Evolutionary conservation across 352 stramenopile genomes (phyloP), one percentile per base, ranked within the genome.

Genomic region (Pythium dissotocum): DNA sequence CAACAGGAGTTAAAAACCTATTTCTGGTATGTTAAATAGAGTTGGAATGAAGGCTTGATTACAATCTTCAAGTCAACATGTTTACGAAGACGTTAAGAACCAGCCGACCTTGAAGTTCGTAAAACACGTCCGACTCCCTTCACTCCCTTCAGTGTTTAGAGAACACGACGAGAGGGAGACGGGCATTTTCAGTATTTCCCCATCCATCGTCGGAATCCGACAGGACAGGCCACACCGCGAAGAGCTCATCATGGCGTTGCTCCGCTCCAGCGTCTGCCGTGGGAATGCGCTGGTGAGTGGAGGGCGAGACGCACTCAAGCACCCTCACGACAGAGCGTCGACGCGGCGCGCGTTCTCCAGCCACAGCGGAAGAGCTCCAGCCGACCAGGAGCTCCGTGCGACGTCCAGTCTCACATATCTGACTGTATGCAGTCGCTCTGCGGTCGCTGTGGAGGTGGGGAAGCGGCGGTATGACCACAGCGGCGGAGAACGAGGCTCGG

Each of bases 201-300:
- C 36, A 38, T 38, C 33, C 33, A 44, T 44, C 36, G 36, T 44
- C 36, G 36, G 36, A 44, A 40, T 36, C 48, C 49, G 18, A 51
- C 44, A 42, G 24, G 16, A 33, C n/a, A 9, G 14, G 21, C 21
- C 32, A 58, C 30, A 35, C 30, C 21, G 40, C 33, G 30, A 35
- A 59, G 53, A 24, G 30, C 53, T 32, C 32, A 40, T 16, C 53
- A 59, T 73, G 67, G 67, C 67, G 61, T 59, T 75, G 69, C 69
- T 69, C 55, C 69, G 69, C 24, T 42, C 63, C 4, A 54, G 68
- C 46, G 57, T 56, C 8, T 38, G 46, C n/a, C 68, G 68, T 10
- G 52, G 68, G 3, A 65, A 63, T 36, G 51, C 52, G 61, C 52
- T 70, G 10, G 26, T 60, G 1, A 28, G 40, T 44, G 48, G 55